Evolutionary conservation across 352 stramenopile genomes (phyloP), one percentile per base, ranked within the genome.

Genomic region (Pythium rishiriense): DNA sequence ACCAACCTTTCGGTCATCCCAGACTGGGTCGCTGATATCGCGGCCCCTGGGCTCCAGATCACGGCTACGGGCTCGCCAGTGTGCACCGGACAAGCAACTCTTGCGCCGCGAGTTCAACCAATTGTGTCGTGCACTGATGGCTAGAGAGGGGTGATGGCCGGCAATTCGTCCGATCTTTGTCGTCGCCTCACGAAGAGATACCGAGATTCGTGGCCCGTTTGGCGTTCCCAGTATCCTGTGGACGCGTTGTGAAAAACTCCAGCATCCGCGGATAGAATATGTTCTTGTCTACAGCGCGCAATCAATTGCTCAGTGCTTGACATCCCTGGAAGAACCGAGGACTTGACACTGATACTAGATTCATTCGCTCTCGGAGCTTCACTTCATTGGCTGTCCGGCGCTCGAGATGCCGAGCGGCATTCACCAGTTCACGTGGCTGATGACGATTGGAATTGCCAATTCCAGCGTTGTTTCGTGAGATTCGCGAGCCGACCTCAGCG

Each of bases 1-100:
- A 66, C 58, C n/a, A 66, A 66, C 33, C 39, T 66, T 10, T 59
- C 58, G 28, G 42, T 15, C 15, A 42, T 66, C 11, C 58, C 58
- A n/a, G 26, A 50, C n/a, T 59, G 48, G 48, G n/a, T 59, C 26
- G 37, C 25, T 5, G 58, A 53, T 11, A 29, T 54, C 15, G 58
- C 48, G 4, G 12, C 7, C 19, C 50, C 35, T 0, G 39, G n/a
- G 2, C 47, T 66, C 26, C 1, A 33, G 12, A 14, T 59, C 1
- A 28, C 29, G 8, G 58, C 39, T 1, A 21, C 7, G 12, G 48
- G 22, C 33, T 54, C 48, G 49, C 58, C 58, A 3, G 14, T 66
- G 25, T 66, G 58, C 39, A 39, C 52, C 1, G 52, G 52, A 35
- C 24, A 21, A 11, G 46, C 22, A 14, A 9, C 4, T 4, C 24